Conservation (phyloP, 768 basidiomycete species). For the Pulveroboletus sp. region DNA sequence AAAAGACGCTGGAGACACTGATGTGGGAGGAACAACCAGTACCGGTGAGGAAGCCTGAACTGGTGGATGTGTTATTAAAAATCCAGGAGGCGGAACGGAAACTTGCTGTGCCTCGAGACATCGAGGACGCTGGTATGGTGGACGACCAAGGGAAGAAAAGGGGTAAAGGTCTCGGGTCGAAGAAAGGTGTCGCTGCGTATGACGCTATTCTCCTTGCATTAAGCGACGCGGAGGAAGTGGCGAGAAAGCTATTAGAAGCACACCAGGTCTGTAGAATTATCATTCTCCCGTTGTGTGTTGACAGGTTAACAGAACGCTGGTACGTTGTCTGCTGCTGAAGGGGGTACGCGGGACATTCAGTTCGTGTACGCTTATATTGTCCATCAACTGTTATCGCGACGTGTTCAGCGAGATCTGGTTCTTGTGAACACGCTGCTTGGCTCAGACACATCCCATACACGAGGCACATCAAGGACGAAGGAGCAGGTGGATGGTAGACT, state of each 20-base stretch:
- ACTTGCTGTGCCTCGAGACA: conserved; percentile 38
- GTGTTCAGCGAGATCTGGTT: conserved; percentile 85
- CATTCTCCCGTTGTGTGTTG: background rate
- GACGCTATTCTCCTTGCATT: conserved; percentile 80
- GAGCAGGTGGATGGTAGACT: conserved; percentile 63
- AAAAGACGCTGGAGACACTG: conserved; percentile 55
- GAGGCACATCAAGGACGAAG: conserved; percentile 27
- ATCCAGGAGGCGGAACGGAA: conserved; percentile 74
- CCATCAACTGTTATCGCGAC: conserved; percentile 81
- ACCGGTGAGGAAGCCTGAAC: conserved; percentile 84
- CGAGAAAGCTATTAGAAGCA: conserved; percentile 74
- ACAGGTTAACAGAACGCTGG: conserved; percentile 36
- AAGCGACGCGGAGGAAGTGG: conserved; percentile 86
- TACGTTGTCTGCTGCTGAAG: conserved; percentile 34
- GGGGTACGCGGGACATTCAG: conserved; percentile 64
- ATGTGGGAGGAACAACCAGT: conserved; percentile 81
- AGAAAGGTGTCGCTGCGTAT: conserved; percentile 79
- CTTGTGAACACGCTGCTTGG: conserved; percentile 62
- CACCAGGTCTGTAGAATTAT: conserved; percentile 55
- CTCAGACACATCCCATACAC: conserved; percentile 34
- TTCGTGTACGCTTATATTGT: conserved; percentile 86
- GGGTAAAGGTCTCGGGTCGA: conserved; percentile 43
- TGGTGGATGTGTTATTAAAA: conserved; percentile 80
- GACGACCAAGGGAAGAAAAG: conserved; percentile 32
- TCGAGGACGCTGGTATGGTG: conserved; percentile 23